Evolutionary conservation across 2,329 filamentous ascomycete genomes (phyloP), one percentile per base, ranked within the genome.

Genomic region (Metarhizium rileyi): DNA sequence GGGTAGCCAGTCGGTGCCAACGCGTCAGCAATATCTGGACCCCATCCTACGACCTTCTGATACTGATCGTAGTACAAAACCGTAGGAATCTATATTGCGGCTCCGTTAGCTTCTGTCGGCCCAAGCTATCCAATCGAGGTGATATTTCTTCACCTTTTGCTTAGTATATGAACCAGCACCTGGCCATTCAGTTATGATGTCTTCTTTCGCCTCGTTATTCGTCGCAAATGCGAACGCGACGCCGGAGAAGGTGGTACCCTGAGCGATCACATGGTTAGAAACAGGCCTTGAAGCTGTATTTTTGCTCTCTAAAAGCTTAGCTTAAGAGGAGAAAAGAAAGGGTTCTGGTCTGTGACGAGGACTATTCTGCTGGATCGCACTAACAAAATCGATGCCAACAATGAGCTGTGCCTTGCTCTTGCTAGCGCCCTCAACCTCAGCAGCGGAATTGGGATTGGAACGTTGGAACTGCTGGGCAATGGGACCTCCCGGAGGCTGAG

Each of bases 1-100:
- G 93, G 93, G 68, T 97, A 97, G 55, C 93, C 93, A 38, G 93
- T 97, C 27, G 93, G 93, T 48, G 93, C 91, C 56, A 97, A 80
- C 56, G 93, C 93, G 70, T 97, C 91, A 53, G 93, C 89, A 61
- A 97, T 97, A 75, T 98, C 93, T 50, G 91, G 90, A 54, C 93
- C 93, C 93, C 93, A 98, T 60, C 93, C 93, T n/a, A 97, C 93
- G 45, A 98, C 93, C 70, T 97, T 96, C 65, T 98, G 93, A 69
- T 96, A 95, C 70, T 97, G 91, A 66, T 98, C 93, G 66, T 98
- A 98, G 75, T 98, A 98, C 53, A 98, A 80, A n/a, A 98, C 93
- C 14, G 93, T 97, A 16, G 93, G 93, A 60, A 98, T 97, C 93
- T 95, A 62, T 9, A 14, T 44, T 42, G 14, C 43, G 14, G 16